Conservation (phyloP, 2,329 filamentous ascomycete genomes). For the Fusarium azukiicola region DNA sequence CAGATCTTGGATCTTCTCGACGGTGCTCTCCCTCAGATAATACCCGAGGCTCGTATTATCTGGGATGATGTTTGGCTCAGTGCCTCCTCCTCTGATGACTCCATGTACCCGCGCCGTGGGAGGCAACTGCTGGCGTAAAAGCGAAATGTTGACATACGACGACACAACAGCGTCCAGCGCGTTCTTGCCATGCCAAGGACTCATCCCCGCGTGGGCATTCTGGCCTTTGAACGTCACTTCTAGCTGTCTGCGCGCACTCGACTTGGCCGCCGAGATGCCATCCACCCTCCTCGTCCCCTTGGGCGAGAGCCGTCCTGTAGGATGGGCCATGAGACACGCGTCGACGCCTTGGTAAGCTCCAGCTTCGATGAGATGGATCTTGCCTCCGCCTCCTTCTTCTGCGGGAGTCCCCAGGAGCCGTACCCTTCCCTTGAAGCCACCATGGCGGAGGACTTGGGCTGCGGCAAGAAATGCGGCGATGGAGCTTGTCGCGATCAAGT, state of each 20-base stretch:
- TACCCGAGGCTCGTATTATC: slow-evolving; percentile 66
- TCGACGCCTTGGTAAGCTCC: slow-evolving; percentile 67
- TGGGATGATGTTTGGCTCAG: slow-evolving; percentile 78
- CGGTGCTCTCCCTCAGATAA: slow-evolving; percentile 51
- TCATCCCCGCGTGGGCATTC: slow-evolving; percentile 76
- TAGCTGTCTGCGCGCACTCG: slow-evolving; percentile 73
- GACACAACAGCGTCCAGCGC: slow-evolving; percentile 77
- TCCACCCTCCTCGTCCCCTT: slow-evolving; percentile 17
- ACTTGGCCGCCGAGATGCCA: slow-evolving; percentile 66
- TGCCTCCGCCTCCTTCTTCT: slow-evolving; percentile 75
- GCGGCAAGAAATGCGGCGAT: slow-evolving; percentile 63
- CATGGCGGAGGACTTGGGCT: slow-evolving; percentile 36
- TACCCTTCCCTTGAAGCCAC: slow-evolving; percentile 28
- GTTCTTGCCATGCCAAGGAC: slow-evolving; percentile 80
- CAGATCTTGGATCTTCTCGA: slow-evolving; percentile 62
- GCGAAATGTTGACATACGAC: slow-evolving; percentile 70
- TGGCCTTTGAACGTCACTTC: slow-evolving; percentile 75
- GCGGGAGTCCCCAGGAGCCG: slow-evolving; percentile 73
- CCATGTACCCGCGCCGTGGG: slow-evolving; percentile 73
- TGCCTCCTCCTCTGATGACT: slow-evolving; percentile 75
- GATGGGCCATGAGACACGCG: slow-evolving; percentile 57
- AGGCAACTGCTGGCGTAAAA: slow-evolving; percentile 77
- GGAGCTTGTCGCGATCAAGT: slow-evolving; percentile 73
- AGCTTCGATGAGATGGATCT: slow-evolving; percentile 68
- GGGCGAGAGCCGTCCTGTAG: slow-evolving; percentile 34